A percentile compares a stretch with the other conserved stretches of the same genome.
phyloP scores from a whole-genome alignment of 257 asterid species.

The Capsicum chinense region DNA sequence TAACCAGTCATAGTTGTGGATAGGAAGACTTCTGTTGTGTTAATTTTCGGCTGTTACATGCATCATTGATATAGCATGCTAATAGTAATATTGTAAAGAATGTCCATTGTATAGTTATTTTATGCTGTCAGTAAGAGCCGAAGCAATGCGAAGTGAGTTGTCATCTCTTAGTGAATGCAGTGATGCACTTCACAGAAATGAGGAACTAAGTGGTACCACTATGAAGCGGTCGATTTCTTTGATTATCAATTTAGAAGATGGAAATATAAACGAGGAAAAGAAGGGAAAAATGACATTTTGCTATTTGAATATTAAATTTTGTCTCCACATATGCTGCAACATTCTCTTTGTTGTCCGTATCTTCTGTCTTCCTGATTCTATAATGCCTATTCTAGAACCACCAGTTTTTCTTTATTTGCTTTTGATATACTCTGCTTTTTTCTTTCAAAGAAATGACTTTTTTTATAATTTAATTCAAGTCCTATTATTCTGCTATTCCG shows the following conservation, averaged over 20 bases:
- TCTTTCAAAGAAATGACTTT: background rate
- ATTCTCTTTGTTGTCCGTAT: background rate
- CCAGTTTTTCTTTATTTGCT: background rate
- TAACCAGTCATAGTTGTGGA: background rate
- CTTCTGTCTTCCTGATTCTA: constrained; percentile 7
- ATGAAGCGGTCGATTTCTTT: background rate
- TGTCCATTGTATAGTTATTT: background rate
- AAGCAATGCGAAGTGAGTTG: background rate
- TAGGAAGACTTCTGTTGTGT: background rate
- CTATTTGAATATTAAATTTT: constrained; percentile 9
- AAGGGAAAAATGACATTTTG: background rate
- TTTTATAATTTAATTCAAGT: background rate
- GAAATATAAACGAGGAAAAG: background rate
- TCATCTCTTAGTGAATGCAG: constrained; percentile 8
- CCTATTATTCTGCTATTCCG: background rate
- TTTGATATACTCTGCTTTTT: background rate
- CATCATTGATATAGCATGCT: background rate
- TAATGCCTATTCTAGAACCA: background rate
- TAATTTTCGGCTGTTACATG: background rate
- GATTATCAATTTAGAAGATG: background rate
- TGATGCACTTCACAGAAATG: constrained; percentile 9
- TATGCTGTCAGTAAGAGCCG: constrained; percentile 1
- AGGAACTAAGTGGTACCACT: background rate
- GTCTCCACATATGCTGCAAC: background rate
- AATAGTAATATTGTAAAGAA: background rate